These are phyloP conservation scores for Ehretia macrophylla DNA, from an alignment of 257 asterid genomes.

Conservation along the genomic window DNA sequence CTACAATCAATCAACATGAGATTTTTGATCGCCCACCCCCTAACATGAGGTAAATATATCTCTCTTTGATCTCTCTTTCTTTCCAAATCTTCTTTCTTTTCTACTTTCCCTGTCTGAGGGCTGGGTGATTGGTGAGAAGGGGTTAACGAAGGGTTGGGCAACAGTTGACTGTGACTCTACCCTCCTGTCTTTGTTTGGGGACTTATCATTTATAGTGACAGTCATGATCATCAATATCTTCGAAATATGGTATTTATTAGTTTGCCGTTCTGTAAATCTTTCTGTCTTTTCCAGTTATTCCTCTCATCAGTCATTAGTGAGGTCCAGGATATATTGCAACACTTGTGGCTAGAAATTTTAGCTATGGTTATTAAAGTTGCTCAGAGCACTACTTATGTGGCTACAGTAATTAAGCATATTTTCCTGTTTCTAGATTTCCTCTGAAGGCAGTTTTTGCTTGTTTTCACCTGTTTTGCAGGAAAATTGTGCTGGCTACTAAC, in stretches of 20 bases:
- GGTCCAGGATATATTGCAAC: background rate
- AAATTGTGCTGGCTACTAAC: conserved; percentile 92
- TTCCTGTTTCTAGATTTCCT: background rate
- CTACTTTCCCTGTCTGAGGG: background rate
- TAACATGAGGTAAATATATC: conserved; percentile 53
- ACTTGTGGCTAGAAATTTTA: background rate
- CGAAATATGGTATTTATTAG: too few relatives aligned
- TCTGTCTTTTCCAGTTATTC: background rate
- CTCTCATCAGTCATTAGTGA: background rate
- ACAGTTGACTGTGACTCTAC: too few relatives aligned
- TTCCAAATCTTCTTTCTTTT: background rate
- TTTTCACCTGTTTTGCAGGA: conserved; percentile 40
- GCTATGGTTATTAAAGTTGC: background rate
- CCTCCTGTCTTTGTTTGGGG: too few relatives aligned
- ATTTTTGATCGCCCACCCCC: conserved; percentile 81
- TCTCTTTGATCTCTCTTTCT: background rate
- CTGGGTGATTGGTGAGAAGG: background rate
- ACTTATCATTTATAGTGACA: too few relatives aligned
- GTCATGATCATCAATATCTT: too few relatives aligned
- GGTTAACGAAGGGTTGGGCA: too few relatives aligned
- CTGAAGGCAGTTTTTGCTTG: background rate
- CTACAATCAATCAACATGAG: conserved; percentile 83
- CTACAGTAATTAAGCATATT: too few relatives aligned
- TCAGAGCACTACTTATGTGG: too few relatives aligned
- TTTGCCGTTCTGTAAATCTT: background rate